Conservation (phyloP, 2,329 filamentous ascomycete species). For the Clathrospora elynae region DNA sequence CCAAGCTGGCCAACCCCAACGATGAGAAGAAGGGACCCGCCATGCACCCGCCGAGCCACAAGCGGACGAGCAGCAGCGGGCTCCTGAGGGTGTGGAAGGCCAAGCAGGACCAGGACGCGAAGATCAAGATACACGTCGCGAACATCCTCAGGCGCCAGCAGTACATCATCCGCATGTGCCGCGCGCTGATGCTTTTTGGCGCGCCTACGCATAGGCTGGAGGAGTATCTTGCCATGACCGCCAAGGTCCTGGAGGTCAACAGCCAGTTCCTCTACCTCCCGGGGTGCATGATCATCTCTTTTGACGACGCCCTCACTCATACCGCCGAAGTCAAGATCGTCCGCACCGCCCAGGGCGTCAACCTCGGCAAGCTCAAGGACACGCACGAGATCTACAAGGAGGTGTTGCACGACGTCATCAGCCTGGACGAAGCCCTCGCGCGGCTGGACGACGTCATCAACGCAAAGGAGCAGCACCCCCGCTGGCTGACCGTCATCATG, state of each 20-base stretch:
- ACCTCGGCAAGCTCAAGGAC: slow-evolving; percentile 74
- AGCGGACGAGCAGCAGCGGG: slow-evolving; percentile 30
- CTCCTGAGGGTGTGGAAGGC: slow-evolving; percentile 36
- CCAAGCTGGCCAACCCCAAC: slow-evolving; percentile 38
- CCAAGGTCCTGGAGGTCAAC: slow-evolving; percentile 82
- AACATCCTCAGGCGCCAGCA: slow-evolving; percentile 77
- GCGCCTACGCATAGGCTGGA: slow-evolving; percentile 90
- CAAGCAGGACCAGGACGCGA: slow-evolving; percentile 56
- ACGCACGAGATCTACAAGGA: slow-evolving; percentile 79
- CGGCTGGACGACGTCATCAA: slow-evolving; percentile 67
- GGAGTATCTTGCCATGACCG: slow-evolving; percentile 86
- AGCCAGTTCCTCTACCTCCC: slow-evolving; percentile 88
- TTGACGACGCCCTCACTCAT: slow-evolving; percentile 68
- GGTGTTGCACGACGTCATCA: slow-evolving; percentile 73
- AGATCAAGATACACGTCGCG: slow-evolving; percentile 64
- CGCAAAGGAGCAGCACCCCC: slow-evolving; percentile 59
- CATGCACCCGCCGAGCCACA: slow-evolving; percentile 25
- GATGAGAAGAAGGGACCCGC: slow-evolving; percentile 23
- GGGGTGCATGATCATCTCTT: slow-evolving; percentile 90
- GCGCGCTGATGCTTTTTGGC: slow-evolving; percentile 84
- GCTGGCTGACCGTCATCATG: slow-evolving; percentile 61
- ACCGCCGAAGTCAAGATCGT: slow-evolving; percentile 80
- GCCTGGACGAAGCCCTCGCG: slow-evolving; percentile 69
- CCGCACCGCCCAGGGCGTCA: slow-evolving; percentile 69
- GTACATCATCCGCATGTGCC: slow-evolving; percentile 84